Base-by-base conservation (phyloP, 768 basidiomycete genomes). In the Inosperma sp. region DNA sequence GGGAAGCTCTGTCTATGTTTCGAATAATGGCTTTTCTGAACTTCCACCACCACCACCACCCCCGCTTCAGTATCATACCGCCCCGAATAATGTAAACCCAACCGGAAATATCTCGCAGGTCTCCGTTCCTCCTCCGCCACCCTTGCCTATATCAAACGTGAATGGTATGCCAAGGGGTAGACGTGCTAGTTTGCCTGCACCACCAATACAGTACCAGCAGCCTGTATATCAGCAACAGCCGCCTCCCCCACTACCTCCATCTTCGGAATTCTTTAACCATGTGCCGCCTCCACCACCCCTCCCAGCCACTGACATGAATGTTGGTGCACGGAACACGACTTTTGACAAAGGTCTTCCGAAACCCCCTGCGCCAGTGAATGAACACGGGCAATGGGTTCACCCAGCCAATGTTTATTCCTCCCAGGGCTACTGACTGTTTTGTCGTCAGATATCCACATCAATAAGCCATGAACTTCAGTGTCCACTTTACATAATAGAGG, bases 101-200 rank as follows among this genome's bases (percentile, higher is more conserved):
- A 21, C 36, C 16, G 42, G 36, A 19, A 51, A 39, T 44, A 41
- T 29, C 2, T 25, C 44, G 27, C 56, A 54, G 29, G 49, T 54
- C 39, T 30, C 41, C 8, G 26, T 55, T 14, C 56, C 56, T 19
- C 64, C 68, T 13, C 56, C 66, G 23, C 64, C 70, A 2, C 65
- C 68, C 13, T 62, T 60, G 6, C 59, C 62, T 27, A 61, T 61
- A 21, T 47, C 41, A 21, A 35, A 39, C 26, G 63, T 9, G 5
- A 55, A 46, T 17, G 14, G 19, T 19, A 7, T 29, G 30, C 58
- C 68, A 9, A 64, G 72, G n/a, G 66, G 31, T 26, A 35, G 78
- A 41, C 74, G 72, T 30, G 70, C 76, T 7, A 73, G 75, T 56
- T 68, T 84, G 17, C 81, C 80, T 45, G 74, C 74, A 26, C 78